These are phyloP conservation scores for Saccharomyces hybrid DNA, from an alignment of 1,139 yeast genomes.

Conservation along the genomic window DNA sequence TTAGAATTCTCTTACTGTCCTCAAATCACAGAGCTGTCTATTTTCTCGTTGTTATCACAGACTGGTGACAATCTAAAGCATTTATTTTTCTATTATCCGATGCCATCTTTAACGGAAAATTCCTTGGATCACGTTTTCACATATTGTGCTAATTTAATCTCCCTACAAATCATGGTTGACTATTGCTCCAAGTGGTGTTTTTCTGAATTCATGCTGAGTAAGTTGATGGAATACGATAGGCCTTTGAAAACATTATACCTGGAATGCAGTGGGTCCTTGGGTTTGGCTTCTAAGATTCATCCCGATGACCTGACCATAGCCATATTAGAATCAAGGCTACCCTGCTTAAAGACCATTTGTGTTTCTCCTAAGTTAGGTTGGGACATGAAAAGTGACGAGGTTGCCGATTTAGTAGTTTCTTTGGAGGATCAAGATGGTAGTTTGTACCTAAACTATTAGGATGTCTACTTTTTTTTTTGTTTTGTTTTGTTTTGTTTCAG, in stretches of 20 bases:
- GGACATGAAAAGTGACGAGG: conserved; percentile 70
- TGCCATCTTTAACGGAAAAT: conserved; percentile 68
- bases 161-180: conserved; percentile 69
- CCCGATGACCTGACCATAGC: conserved; percentile 89
- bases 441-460: conserved; percentile 29
- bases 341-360: conserved; percentile 52
- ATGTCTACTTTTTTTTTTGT: neutral
- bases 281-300: conserved; percentile 72
- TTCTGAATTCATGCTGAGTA: conserved; percentile 43
- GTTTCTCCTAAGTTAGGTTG: conserved; percentile 80
- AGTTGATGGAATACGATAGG: conserved; percentile 29
- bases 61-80: conserved; percentile 59
- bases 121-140: conserved; percentile 67
- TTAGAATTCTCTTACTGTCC: conserved; percentile 89
- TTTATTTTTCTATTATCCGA: conserved; percentile 71
- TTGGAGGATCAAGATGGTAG: conserved; percentile 37
- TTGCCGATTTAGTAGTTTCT: conserved; percentile 48
- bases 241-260: conserved; percentile 62
- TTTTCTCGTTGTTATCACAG: conserved; percentile 51
- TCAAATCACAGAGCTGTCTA: conserved; percentile 51
- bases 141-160: conserved; percentile 63
- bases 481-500: too few species aligned
- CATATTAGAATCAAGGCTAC: conserved; percentile 67
- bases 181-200: conserved; percentile 64
- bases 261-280: conserved; percentile 83